These are phyloP conservation scores for Xylariaceae sp. DNA, from an alignment of 2,329 filamentous ascomycete species.

Conservation along the genomic window DNA sequence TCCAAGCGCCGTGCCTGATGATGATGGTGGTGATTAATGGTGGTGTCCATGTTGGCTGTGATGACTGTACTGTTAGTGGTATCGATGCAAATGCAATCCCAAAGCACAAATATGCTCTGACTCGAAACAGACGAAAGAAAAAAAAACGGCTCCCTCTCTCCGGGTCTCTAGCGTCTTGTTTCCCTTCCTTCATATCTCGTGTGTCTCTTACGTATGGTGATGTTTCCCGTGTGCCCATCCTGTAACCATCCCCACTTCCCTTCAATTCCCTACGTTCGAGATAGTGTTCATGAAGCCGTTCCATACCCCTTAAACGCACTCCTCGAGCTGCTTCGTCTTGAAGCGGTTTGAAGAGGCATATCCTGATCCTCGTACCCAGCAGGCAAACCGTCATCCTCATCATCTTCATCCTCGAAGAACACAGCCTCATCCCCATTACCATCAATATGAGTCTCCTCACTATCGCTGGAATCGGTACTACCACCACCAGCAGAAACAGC, in stretches of 20 bases:
- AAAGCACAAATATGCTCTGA: no score
- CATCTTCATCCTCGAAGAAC: slow-evolving; percentile 28
- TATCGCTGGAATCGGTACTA: slow-evolving; percentile 20
- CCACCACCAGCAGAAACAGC: slow-evolving; percentile 7
- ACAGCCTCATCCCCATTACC: slow-evolving; percentile 26
- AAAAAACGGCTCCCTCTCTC: no score
- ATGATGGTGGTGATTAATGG: neutral
- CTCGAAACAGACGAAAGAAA: no score
- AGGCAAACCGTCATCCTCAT: slow-evolving; percentile 18
- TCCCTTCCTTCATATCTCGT: no score
- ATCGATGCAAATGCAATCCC: no score
- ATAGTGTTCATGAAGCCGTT: neutral
- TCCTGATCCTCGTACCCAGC: neutral
- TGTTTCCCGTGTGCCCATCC: no score
- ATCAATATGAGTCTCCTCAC: slow-evolving; percentile 33
- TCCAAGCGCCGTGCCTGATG: neutral
- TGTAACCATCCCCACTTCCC: neutral
- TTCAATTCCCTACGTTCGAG: neutral
- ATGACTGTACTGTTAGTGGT: no score
- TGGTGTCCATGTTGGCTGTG: no score
- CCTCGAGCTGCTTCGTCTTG: neutral
- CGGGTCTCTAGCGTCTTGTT: no score
- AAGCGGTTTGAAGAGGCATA: neutral
- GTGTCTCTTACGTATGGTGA: no score
- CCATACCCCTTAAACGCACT: neutral